phyloP scores from a whole-genome alignment of 306 rosid genomes.

The Bauhinia variegata region DNA sequence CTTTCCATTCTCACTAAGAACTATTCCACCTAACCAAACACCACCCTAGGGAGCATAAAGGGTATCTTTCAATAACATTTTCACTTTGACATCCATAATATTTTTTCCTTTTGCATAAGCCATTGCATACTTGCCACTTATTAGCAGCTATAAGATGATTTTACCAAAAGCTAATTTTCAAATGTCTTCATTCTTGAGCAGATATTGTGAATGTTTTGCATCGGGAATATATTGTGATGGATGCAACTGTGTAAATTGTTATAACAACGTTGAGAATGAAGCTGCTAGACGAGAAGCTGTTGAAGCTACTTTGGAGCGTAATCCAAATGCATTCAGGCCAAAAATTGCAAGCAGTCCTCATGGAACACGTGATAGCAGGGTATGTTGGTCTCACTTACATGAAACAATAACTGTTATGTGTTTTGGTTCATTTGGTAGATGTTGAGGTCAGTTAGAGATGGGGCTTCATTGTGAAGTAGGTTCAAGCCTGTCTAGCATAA shows the following conservation, averaged over 20 bases:
- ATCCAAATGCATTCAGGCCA: constrained; percentile 98
- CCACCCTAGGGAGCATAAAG: neutral
- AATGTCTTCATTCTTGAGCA: constrained; percentile 49
- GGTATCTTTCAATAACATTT: constrained; percentile 11
- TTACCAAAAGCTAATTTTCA: constrained; percentile 35
- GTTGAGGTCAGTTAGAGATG: neutral
- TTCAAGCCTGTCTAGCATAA: neutral
- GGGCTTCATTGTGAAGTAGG: constrained; percentile 9
- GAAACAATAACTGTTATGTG: constrained; percentile 8
- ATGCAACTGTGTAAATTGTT: constrained; percentile 97
- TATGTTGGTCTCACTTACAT: constrained; percentile 43
- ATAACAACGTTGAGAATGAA: constrained; percentile 94
- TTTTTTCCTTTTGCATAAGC: constrained; percentile 1
- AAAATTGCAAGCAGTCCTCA: constrained; percentile 99
- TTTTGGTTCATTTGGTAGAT: constrained; percentile 24
- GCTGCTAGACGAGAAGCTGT: constrained; percentile 95
- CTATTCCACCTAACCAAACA: too few species aligned
- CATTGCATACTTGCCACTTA: constrained; percentile 19
- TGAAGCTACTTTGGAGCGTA: constrained; percentile 97
- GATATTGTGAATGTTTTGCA: constrained; percentile 99
- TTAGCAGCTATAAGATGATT: constrained; percentile 27
- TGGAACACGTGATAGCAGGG: constrained; percentile 75
- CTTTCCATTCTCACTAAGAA: too few species aligned
- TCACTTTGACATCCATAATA: constrained; percentile 8
- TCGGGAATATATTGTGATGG: constrained; percentile 99